Evolutionary conservation across 2,329 filamentous ascomycete species (phyloP), one percentile per base, ranked within the genome.

Genomic region (Nemania serpens): DNA sequence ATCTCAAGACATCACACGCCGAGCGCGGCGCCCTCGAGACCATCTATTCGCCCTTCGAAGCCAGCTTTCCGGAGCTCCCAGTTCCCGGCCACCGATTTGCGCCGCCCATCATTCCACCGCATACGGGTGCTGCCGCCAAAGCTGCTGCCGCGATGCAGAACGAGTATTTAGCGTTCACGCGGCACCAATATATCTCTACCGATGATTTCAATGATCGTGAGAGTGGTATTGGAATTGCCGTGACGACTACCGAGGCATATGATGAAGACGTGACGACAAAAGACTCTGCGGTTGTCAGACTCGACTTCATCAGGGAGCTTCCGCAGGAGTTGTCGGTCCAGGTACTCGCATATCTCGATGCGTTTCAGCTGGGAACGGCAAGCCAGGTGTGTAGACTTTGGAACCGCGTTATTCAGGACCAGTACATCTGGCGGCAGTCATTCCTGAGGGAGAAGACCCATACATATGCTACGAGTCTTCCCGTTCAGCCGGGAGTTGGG

Each of bases 361-460:
- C 82, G 9, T 60, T 77, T 1, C 80, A 81, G 1, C 76, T 89
- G 12, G 74, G 76, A 10, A 79, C 77, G 11, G 81, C 82, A 1
- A 78, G 79, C 48, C 70, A 73, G 20, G 86, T 88, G 2, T 87
- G 80, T 12, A 77, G 69, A 29, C 65, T 66, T 5, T 89, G 86
- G 86, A 70, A 77, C 41, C 59, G 70, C 12, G 71, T 82, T 1
- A 74, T 80, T 3, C 70, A 73, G 29, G 84, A 84, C 64, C 82
- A 83, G 66, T 83, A 88, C 68, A 80, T 89, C 48, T 89, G 86
- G 86, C 79, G 85, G 15, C 82, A 87, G 68, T 86, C 84, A 1
- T 88, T 88, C 69, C 73, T 88, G 34, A 77, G 85, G 15, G 84
- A 87, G 68, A 88, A 85, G 72, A 84, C 85, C 0, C 73, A 73